Base-by-base conservation (phyloP, 768 basidiomycete species). In the Boletus patriciae region DNA sequence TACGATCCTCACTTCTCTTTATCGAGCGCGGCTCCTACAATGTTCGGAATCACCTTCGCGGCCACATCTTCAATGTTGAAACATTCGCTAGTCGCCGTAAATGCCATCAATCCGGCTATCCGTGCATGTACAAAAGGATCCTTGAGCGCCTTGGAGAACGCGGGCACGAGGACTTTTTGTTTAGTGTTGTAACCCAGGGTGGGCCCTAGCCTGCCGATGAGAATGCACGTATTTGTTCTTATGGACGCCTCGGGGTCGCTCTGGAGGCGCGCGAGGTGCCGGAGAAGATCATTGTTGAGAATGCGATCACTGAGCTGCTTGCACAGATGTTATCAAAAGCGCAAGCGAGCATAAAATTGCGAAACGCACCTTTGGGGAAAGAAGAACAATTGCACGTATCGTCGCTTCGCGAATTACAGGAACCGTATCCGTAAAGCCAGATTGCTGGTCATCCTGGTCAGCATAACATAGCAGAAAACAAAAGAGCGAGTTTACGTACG, bases 181-280 rank as follows among this genome's bases (percentile, higher is more conserved):
- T 94, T 93, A 4, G 96, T 97, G 64, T 93, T 88, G 55, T 88
- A 83, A 1, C 91, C 90, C 1, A 99, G 76, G 3, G 83, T 81
- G 0, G 92, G 92, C 0, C 91, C 94, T 6, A 99, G 79, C 8
- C 96, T 84, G 18, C 95, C 96, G 54, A 99, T 85, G 4, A 98
- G 83, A 62, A 99, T 98, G 66, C 94, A 96, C 0, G 97, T 97
- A 66, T 98, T 98, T 16, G 97, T 98, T 45, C 97, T 83, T 63
- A 98, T 98, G 6, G 94, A 95, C 4, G 95, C 84, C 73, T 99
- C 97, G 1, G 87, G 78, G 67, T 98, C 97, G 34, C 81, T 85
- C 74, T 99, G 97, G 74, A 92, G 88, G 66, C 92, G 92, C 3
- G 96, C 96, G 23, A 99, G 82, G 59, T 91, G 82, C 3, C 96